These are phyloP conservation scores for Elsinoe arachidis DNA, from an alignment of 2,329 filamentous ascomycete species.

Conservation along the genomic window DNA sequence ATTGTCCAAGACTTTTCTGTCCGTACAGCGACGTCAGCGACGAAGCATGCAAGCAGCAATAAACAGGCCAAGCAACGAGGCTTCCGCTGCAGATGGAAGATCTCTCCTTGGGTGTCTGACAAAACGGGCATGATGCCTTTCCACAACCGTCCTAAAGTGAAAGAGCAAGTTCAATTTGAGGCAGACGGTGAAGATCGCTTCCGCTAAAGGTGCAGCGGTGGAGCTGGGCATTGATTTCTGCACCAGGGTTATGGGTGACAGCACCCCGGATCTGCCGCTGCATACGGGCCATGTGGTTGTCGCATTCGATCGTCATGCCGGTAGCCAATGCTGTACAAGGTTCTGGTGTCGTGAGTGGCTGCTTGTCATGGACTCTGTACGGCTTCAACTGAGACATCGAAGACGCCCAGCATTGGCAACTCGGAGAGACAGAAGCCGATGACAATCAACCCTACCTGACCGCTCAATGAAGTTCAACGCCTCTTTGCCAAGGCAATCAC, in stretches of 20 bases:
- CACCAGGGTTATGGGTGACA: constrained; percentile 9
- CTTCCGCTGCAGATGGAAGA: not conserved
- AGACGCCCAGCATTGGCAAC: constrained; percentile 7
- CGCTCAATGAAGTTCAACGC: not conserved
- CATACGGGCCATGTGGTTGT: constrained; percentile 3
- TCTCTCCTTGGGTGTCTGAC: constrained; percentile 10
- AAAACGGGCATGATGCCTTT: constrained; percentile 9
- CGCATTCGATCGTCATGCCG: not conserved
- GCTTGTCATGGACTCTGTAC: not conserved
- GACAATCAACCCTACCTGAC: not conserved
- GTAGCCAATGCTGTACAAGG: not conserved
- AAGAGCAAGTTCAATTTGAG: not conserved
- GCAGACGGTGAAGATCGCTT: not conserved
- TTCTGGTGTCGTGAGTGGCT: constrained; percentile 9
- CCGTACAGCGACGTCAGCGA: constrained; percentile 2
- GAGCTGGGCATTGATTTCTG: constrained; percentile 1
- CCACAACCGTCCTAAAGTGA: not conserved
- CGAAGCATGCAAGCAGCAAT: not conserved
- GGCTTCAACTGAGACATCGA: constrained; percentile 3
- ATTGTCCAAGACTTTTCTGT: not conserved
- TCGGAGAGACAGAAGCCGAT: not conserved
- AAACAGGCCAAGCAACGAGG: constrained; percentile 1
- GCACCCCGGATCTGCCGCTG: constrained; percentile 6
- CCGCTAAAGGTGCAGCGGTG: not conserved
- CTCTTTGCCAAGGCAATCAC: not conserved